Evolutionary conservation across 2,329 filamentous ascomycete genomes (phyloP).

Genomic region (Pestalotiopsis sp.): DNA sequence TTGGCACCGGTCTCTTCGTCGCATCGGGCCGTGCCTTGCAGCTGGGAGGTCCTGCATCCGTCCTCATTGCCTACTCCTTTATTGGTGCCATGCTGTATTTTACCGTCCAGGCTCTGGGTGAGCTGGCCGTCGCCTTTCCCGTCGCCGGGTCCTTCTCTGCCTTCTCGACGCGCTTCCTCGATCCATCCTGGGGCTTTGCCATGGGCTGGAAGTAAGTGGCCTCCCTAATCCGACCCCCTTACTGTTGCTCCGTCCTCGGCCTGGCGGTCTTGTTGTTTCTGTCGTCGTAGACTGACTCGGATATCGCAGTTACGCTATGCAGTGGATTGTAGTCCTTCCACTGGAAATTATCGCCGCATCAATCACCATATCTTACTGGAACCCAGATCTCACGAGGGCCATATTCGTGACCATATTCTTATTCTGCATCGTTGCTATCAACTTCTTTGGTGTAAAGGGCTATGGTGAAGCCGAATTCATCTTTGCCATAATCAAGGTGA

Average conservation of each 20-base stretch:
- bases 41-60: constrained; percentile 73
- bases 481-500: constrained; percentile 83
- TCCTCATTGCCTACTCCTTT: constrained; percentile 75
- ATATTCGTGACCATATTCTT: constrained; percentile 86
- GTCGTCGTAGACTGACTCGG: not conserved
- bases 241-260: no score
- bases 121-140: constrained; percentile 87
- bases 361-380: constrained; percentile 83
- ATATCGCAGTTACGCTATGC: constrained; percentile 68
- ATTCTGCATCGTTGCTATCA: constrained; percentile 73
- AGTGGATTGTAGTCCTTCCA: constrained; percentile 83
- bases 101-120: constrained; percentile 87
- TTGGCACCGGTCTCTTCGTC: constrained; percentile 85
- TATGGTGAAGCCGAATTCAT: constrained; percentile 90
- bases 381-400: constrained; percentile 60
- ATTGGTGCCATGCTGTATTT: constrained; percentile 88
- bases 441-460: constrained; percentile 83
- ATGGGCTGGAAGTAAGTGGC: constrained; percentile 85
- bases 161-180: constrained; percentile 88
- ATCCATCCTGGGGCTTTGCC: constrained; percentile 91
- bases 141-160: constrained; percentile 90
- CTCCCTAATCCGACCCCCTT: not conserved
- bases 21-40: constrained; percentile 73
- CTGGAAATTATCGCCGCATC: constrained; percentile 86
- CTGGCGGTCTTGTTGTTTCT: not conserved